Conservation (phyloP, 164 flowering plant species). For the Nymphaea thermarum region DNA sequence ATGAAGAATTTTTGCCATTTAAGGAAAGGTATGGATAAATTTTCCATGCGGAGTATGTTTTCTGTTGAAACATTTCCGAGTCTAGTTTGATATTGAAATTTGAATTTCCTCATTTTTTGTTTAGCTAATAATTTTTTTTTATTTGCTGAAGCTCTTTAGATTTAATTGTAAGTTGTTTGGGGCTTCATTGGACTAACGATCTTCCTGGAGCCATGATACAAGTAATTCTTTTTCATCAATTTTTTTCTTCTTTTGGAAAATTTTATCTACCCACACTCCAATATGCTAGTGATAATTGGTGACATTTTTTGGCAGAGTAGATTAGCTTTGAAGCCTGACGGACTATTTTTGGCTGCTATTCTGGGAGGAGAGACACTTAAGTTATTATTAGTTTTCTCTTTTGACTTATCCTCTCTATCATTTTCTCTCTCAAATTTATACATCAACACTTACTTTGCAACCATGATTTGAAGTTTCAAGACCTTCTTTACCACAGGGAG, state of each 20-base stretch:
- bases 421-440: neutral
- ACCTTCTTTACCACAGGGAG: conserved; percentile 34
- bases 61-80: neutral
- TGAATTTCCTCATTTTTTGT: neutral
- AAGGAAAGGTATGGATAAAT: conserved; percentile 49
- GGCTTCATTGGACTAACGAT: conserved; percentile 98
- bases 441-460: neutral
- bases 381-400: conserved; percentile 20
- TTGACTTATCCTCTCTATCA: neutral
- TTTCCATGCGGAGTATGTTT: neutral
- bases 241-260: neutral
- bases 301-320: conserved; percentile 50
- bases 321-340: conserved; percentile 93
- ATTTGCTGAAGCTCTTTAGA: conserved; percentile 54
- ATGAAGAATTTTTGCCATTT: conserved; percentile 89
- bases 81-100: neutral
- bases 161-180: conserved; percentile 86
- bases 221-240: conserved; percentile 17
- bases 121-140: conserved; percentile 1
- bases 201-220: conserved; percentile 99
- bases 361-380: conserved; percentile 96
- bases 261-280: neutral
- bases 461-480: neutral
- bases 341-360: conserved; percentile 90
- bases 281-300: conserved; percentile 1